Percentiles rank a stretch among this genome's conserved stretches.
Conservation (phyloP, 2,329 filamentous ascomycete genomes). For the Orbilia quercus region DNA sequence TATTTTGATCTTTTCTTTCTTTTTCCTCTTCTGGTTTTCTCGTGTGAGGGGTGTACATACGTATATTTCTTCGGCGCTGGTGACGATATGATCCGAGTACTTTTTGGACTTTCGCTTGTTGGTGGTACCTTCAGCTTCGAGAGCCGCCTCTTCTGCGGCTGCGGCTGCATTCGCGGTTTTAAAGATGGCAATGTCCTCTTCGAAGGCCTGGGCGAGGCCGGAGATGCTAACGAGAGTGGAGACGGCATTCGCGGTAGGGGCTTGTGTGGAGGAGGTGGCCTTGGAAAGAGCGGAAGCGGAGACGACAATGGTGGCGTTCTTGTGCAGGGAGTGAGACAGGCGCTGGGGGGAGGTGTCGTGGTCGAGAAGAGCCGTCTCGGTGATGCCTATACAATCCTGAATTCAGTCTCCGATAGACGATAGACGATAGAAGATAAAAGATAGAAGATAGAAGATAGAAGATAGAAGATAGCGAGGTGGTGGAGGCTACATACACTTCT, state of each 20-base stretch:
- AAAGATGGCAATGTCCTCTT: conserved; percentile 55
- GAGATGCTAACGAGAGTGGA: conserved; percentile 66
- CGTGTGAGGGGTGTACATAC: conserved; percentile 31
- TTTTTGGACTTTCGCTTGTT: conserved; percentile 48
- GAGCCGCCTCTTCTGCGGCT: conserved; percentile 25
- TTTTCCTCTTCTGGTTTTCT: conserved; percentile 3
- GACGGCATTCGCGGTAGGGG: conserved; percentile 65
- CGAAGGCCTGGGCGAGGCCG: conserved; percentile 63
- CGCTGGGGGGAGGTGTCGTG: conserved; percentile 55
- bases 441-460: too few species aligned
- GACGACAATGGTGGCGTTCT: conserved; percentile 53
- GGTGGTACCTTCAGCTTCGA: conserved; percentile 19
- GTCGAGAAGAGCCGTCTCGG: conserved; percentile 69
- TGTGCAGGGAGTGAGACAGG: conserved; percentile 48
- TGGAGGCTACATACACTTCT: conserved; percentile 75
- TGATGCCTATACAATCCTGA: conserved; percentile 71
- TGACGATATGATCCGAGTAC: conserved; percentile 38
- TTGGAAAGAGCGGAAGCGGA: conserved; percentile 46
- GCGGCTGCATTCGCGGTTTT: conserved; percentile 52
- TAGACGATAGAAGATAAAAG: background rate
- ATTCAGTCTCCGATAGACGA: too few species aligned
- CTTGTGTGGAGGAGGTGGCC: conserved; percentile 50
- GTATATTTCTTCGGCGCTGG: conserved; percentile 52
- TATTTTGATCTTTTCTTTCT: too few species aligned
- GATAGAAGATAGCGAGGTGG: too few species aligned